These are phyloP conservation scores for Fraxinus greggii DNA, from an alignment of 305 asterid genomes.

Conservation along the genomic window DNA sequence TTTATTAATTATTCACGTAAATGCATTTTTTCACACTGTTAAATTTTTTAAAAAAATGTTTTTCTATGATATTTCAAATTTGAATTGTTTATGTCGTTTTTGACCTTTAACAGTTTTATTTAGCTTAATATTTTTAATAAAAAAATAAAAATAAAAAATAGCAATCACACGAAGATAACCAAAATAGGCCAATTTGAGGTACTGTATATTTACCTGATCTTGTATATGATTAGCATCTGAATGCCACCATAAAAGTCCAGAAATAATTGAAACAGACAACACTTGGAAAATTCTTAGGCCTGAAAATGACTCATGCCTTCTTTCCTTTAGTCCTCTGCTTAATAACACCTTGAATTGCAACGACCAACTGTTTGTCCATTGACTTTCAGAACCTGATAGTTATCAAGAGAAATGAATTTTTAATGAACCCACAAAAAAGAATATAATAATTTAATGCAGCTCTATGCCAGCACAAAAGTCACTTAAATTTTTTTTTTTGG, in stretches of 20 bases:
- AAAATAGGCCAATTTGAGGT: not conserved
- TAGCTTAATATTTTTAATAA: not conserved
- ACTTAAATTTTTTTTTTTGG: not conserved
- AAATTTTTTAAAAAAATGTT: no score
- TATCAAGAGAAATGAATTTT: not conserved
- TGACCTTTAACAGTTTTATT: not conserved
- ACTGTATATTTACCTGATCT: slow-evolving; percentile 62
- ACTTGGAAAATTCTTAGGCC: slow-evolving; percentile 73
- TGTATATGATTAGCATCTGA: slow-evolving; percentile 70
- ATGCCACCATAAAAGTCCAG: slow-evolving; percentile 96
- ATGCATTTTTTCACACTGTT: no score
- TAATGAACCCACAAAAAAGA: not conserved
- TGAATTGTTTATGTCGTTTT: not conserved
- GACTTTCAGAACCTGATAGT: slow-evolving; percentile 47
- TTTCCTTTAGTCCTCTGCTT: slow-evolving; percentile 72
- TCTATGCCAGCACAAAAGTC: not conserved
- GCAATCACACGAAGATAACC: not conserved
- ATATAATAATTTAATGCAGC: not conserved
- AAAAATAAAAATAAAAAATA: no score
- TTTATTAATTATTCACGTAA: no score
- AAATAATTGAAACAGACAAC: slow-evolving; percentile 71
- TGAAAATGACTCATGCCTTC: slow-evolving; percentile 76
- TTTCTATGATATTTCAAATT: not conserved
- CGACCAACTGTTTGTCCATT: slow-evolving; percentile 87
- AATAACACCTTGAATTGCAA: slow-evolving; percentile 73